Evolutionary conservation across 495 filamentous ascomycete genomes (phyloP).

Genomic region (Xeromyces bisporus): DNA sequence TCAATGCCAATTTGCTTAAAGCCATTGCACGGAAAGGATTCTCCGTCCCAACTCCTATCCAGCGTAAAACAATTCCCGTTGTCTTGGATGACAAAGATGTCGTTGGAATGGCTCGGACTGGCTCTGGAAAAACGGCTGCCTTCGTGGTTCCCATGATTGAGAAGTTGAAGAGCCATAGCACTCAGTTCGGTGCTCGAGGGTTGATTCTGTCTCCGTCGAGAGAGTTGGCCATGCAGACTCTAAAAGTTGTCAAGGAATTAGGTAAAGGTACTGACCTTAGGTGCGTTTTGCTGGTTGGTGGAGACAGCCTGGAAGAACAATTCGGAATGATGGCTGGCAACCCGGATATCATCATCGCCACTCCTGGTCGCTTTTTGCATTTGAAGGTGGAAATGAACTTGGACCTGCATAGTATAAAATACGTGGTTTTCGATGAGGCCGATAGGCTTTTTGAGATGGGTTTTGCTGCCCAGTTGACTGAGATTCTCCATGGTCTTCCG

Average conservation of each 20-base stretch:
- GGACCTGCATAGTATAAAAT: constrained; percentile 68
- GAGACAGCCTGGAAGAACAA: constrained; percentile 91
- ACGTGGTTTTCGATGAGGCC: constrained; percentile 94
- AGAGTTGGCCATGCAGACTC: constrained; percentile 83
- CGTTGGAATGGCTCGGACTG: constrained; percentile 92
- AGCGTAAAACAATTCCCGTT: constrained; percentile 87
- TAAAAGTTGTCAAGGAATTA: constrained; percentile 93
- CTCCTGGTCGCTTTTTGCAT: constrained; percentile 88
- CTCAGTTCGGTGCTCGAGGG: constrained; percentile 64
- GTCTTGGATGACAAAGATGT: constrained; percentile 81
- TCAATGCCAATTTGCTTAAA: constrained; percentile 65
- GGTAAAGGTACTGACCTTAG: constrained; percentile 79
- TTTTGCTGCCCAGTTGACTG: constrained; percentile 79
- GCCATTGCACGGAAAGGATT: constrained; percentile 89
- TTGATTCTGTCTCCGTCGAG: constrained; percentile 80
- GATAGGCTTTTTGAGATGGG: constrained; percentile 97
- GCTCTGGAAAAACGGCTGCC: constrained; percentile 91
- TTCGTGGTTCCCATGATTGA: constrained; percentile 98
- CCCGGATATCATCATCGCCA: constrained; percentile 92
- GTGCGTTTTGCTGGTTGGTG: constrained; percentile 76
- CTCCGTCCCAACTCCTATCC: constrained; percentile 88
- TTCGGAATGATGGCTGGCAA: constrained; percentile 85
- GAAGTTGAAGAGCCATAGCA: constrained; percentile 76
- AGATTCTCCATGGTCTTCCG: constrained; percentile 82
- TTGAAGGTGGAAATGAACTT: constrained; percentile 89